Base-by-base conservation (phyloP, 2,329 filamentous ascomycete species). In the Epichloe amarillans region DNA sequence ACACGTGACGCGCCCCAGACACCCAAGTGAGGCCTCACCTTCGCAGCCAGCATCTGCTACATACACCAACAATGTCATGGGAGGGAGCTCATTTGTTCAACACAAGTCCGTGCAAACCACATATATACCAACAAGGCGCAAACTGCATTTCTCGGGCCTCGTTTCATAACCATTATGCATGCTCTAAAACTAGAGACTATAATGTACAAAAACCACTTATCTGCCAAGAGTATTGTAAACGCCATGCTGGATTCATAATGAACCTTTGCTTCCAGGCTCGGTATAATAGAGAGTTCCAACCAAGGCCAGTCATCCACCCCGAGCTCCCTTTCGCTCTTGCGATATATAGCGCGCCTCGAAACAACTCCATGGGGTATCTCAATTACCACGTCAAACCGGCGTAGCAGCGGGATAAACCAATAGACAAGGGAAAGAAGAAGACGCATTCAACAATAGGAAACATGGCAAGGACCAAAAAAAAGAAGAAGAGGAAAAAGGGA, bases 321-420 rank as follows among this genome's bases (percentile, higher is more conserved):
- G 17, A 14, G 21, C 45, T 40, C 14, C n/a, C 38, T 15, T 45
- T 33, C 21, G 30, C 35, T 42, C 11, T 55, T 38, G 37, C 49
- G 46, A 42, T 30, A 52, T 4, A 42, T 17, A 50, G 42, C 55
- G 54, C 53, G 51, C 50, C 51, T 53, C 52, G 50, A 58, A 64
- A 54, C 50, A 60, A 60, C 57, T 54, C 61, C 56, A 53, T 51
- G 58, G 62, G 62, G 62, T 64, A 64, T 64, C 61, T 30, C 61
- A 53, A 53, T 54, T 55, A 52, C 52, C 50, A 47, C 60, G 55
- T 54, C 60, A 56, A 57, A 58, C 15, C 33, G 39, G 40, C 21
- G 23, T 45, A 30, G 19, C n/a, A 43, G n/a, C 14, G 2, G 30
- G 19, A 33, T 14, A 39, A 39, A 39, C 7, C 15, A 50, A 39